These are phyloP conservation scores for Trichoderma erinaceum DNA, from an alignment of 495 filamentous ascomycete genomes.

Conservation along the genomic window DNA sequence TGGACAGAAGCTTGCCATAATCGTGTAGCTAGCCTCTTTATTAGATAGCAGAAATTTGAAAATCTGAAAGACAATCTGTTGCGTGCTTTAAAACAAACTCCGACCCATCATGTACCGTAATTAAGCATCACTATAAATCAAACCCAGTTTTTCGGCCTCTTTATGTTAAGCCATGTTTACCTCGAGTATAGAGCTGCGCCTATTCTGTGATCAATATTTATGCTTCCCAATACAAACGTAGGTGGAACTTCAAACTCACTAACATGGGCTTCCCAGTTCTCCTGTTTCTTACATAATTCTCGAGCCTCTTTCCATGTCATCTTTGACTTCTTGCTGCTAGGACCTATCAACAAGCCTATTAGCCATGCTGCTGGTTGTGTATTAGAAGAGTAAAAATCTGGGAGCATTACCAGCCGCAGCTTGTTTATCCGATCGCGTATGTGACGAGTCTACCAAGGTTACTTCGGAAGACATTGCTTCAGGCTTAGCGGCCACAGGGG, in stretches of 20 bases:
- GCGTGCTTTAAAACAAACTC: not conserved
- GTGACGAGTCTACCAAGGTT: not conserved
- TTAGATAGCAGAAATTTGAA: not conserved
- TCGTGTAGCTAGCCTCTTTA: not conserved
- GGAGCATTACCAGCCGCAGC: not conserved
- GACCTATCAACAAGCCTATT: not conserved
- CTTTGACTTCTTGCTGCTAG: not conserved
- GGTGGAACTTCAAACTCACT: not conserved
- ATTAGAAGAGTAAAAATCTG: not conserved
- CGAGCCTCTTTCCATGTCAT: constrained; percentile 10
- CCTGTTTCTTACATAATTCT: not conserved
- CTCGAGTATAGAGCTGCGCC: not conserved
- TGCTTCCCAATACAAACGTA: not conserved
- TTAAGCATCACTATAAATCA: not conserved
- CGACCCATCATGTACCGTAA: not conserved
- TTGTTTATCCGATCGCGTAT: not conserved
- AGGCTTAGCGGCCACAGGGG: not conserved
- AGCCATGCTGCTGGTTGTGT: not conserved
- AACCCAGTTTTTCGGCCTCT: not conserved
- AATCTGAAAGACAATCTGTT: not conserved
- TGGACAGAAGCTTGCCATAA: not conserved
- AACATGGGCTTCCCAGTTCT: not conserved
- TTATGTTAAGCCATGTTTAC: not conserved
- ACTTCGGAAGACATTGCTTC: not conserved
- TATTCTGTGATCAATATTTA: not conserved